These are phyloP conservation scores for Nitzschia inconspicua DNA, from an alignment of 108 stramenopile species.

Conservation along the genomic window DNA sequence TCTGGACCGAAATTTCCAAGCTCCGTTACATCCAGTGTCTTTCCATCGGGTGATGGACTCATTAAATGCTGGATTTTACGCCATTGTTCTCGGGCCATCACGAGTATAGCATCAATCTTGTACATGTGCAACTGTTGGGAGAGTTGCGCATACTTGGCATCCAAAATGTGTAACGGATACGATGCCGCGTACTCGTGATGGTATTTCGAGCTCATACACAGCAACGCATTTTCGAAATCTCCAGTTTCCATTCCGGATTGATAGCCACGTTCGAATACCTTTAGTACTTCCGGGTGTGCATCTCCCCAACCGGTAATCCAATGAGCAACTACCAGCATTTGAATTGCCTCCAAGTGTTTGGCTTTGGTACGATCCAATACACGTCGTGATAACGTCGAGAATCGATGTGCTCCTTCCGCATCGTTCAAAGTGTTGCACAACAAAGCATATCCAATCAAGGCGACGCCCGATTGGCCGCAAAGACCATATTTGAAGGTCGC, in stretches of 20 bases:
- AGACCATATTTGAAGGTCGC: slow-evolving; percentile 3
- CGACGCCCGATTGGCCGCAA: background rate
- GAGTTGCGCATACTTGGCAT: background rate
- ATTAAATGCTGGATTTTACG: background rate
- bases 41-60: background rate
- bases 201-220: background rate
- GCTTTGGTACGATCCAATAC: background rate
- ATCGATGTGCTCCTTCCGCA: slow-evolving; percentile 6
- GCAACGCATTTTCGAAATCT: slow-evolving; percentile 9
- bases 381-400: background rate
- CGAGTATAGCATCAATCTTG: slow-evolving; percentile 5
- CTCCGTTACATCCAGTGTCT: background rate
- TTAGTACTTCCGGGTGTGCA: background rate
- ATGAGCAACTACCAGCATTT: slow-evolving; percentile 4
- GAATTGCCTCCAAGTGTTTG: background rate
- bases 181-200: slow-evolving; percentile 1
- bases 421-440: slow-evolving; percentile 3
- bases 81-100: slow-evolving; percentile 3
- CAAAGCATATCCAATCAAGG: slow-evolving; percentile 1
- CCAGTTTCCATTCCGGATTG: slow-evolving; percentile 14
- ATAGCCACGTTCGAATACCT: background rate
- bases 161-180: background rate
- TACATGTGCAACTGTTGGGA: background rate
- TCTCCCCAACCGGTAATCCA: background rate
- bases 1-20: background rate